Base-by-base conservation (phyloP, 176 grass and related monocot genomes). In the Hordeum vulgare region DNA sequence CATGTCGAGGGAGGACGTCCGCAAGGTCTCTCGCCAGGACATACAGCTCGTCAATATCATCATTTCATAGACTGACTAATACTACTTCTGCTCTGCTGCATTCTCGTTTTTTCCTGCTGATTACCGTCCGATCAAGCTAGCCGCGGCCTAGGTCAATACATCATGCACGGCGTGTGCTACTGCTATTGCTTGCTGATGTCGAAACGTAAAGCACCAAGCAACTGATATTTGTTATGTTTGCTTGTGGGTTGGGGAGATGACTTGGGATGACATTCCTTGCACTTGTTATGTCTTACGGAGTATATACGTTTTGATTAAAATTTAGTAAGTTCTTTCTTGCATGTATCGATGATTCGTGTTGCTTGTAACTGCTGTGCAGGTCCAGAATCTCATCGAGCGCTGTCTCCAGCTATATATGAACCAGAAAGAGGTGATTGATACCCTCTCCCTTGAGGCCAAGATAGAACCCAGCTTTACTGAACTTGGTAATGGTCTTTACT, bases 391-490 rank as follows among this genome's bases (percentile, higher is more conserved):
- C 75, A 99, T 99, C 34, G 74, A 89, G 75, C 69, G 81, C 17
- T 99, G 96, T 60, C 91, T 99, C 59, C 88, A 99, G 81, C 75
- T 89, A 10, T 99, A 99, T 75, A 99, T 99, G 96, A 76, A 88
- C 75, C 86, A 94, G 78, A 90, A 95, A 90, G 93, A 99, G 89
- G 96, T 94, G 79, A 14, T 99, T 56, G 81, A 90, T 13, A 82
- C 80, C 9, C 88, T 99, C 27, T 94, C 87, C 26, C 78, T 45
- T 6, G 85, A 92, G 41, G 91, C 93, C 34, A 96, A 96, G 42
- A 99, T 99, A 78, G 96, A 96, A 61, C 96, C 96, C 29, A 81
- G 87, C 75, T 90, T 99, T 79, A 99, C 96, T 80, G 87, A 99
- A 71, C 96, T 94, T 76, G 96, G 96, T 99, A 94, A 73, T 36